Conservation (phyloP, 2,329 filamentous ascomycete genomes). For the Fusarium anthophilum region DNA sequence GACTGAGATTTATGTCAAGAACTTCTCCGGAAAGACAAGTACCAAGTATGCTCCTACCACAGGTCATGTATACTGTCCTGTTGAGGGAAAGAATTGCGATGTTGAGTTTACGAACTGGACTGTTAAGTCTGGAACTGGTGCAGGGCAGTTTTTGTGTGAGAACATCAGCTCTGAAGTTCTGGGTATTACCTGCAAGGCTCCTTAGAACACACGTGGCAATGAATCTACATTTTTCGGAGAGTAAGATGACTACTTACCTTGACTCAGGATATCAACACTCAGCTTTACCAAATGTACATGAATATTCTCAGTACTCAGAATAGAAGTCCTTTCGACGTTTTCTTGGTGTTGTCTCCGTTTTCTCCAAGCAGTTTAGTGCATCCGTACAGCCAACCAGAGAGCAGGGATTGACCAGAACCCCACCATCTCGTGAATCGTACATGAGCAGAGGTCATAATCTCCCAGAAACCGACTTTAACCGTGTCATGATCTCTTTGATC, state of each 20-base stretch:
- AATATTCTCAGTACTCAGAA: fast-evolving
- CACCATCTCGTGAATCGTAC: neutral
- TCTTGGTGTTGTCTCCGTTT: too few species aligned
- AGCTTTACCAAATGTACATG: fast-evolving
- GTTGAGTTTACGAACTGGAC: neutral
- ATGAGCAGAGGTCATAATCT: neutral
- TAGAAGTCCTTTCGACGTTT: neutral
- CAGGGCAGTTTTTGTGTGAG: neutral
- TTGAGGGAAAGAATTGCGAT: neutral
- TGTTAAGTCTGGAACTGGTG: neutral
- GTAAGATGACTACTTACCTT: fast-evolving
- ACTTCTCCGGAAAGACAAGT: neutral
- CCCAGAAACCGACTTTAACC: neutral
- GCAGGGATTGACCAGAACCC: neutral
- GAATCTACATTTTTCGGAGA: fast-evolving
- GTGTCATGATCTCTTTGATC: neutral
- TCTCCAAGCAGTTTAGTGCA: neutral
- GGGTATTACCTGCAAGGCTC: neutral
- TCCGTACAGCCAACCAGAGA: neutral
- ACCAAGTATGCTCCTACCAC: neutral
- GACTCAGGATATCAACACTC: fast-evolving
- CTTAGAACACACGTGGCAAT: neutral
- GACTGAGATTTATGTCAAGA: neutral
- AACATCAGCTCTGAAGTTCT: neutral
- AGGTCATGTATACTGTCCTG: neutral